A percentile compares a stretch with the other conserved stretches of the same genome.
phyloP scores from a whole-genome alignment of 495 filamentous ascomycete species.

The Mytilinidion resinicola region DNA sequence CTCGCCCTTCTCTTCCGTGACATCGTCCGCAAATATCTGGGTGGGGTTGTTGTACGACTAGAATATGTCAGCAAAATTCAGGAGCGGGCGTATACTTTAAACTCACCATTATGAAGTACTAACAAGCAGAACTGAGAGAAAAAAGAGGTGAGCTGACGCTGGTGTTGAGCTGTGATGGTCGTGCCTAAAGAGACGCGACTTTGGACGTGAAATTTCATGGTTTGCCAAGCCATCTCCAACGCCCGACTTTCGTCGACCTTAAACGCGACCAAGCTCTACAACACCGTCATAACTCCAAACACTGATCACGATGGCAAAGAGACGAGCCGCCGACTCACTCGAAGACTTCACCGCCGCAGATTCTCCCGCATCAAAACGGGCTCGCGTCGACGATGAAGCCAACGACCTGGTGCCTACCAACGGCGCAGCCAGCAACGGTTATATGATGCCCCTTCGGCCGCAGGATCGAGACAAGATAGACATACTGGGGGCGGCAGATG shows the following conservation, averaged over 20 bases:
- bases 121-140: not conserved
- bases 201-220: conserved; percentile 12
- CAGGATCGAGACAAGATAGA: conserved; percentile 24
- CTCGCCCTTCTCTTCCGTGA: conserved; percentile 96
- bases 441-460: conserved; percentile 21
- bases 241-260: not conserved
- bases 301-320: conserved; percentile 56
- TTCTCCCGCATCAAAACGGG: conserved; percentile 73
- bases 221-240: conserved; percentile 10
- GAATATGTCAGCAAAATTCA: conserved; percentile 4
- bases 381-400: conserved; percentile 56
- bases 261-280: not conserved
- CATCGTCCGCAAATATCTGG: conserved; percentile 97
- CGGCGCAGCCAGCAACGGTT: conserved; percentile 35
- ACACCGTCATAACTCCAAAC: not conserved
- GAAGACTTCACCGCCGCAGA: conserved; percentile 53
- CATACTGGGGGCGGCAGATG: conserved; percentile 29
- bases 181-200: conserved; percentile 25
- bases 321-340: conserved; percentile 69
- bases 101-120: conserved; percentile 16
- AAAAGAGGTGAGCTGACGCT: conserved; percentile 2
- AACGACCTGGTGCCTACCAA: conserved; percentile 33
- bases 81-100: not conserved
- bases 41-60: conserved; percentile 71
- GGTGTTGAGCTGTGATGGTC: conserved; percentile 3